These are phyloP conservation scores for Penicillium steckii DNA, from an alignment of 495 filamentous ascomycete genomes.

Conservation along the genomic window DNA sequence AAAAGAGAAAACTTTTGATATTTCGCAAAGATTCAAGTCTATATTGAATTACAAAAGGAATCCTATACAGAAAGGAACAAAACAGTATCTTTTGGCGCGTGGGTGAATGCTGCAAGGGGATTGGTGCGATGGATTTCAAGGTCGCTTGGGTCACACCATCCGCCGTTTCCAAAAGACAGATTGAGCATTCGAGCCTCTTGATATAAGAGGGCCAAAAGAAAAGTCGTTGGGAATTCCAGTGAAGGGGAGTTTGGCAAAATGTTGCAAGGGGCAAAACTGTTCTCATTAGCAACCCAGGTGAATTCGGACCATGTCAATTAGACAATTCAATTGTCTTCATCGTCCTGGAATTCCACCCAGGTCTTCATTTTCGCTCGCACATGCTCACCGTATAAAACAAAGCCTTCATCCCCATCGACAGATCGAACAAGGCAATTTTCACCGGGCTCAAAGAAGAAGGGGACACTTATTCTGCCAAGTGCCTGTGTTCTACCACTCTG, in stretches of 20 bases:
- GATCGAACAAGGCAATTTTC: conserved; percentile 36
- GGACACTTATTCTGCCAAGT: conserved; percentile 42
- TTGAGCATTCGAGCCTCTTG: no score
- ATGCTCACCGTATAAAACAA: conserved; percentile 44
- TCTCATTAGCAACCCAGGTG: background rate
- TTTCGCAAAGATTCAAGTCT: background rate
- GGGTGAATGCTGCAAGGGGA: background rate
- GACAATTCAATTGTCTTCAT: conserved; percentile 5
- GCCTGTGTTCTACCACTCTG: conserved; percentile 8
- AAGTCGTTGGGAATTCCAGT: background rate
- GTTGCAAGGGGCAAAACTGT: background rate
- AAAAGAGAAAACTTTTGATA: background rate
- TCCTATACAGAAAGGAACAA: background rate
- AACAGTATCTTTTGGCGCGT: background rate
- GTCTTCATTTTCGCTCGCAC: conserved; percentile 46
- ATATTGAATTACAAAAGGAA: background rate
- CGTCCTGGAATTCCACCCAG: conserved; percentile 41
- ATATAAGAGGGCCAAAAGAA: no score
- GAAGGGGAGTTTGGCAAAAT: background rate
- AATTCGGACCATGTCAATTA: background rate
- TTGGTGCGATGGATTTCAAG: background rate
- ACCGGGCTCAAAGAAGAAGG: conserved; percentile 52
- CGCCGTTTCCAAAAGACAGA: background rate
- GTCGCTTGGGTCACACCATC: background rate
- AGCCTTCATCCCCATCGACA: conserved; percentile 30